Conservation (phyloP, 805 yeast genomes). For the Pichia deserticola region DNA sequence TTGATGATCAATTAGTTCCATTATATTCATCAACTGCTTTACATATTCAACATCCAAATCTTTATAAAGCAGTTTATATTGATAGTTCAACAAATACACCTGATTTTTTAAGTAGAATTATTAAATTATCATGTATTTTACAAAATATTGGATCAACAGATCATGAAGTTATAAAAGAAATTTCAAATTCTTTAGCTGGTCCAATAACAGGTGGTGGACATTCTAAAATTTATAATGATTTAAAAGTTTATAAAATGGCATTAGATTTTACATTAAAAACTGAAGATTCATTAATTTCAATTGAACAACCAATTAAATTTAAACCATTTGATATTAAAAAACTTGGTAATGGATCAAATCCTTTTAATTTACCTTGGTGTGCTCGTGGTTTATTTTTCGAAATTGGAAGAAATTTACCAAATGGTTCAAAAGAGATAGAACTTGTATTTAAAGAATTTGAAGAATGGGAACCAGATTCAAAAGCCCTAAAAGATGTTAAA, state of each 20-base stretch:
- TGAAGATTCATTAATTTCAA: constrained; percentile 26
- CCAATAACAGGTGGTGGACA: constrained; percentile 95
- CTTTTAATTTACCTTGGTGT: constrained; percentile 89
- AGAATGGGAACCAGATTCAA: constrained; percentile 81
- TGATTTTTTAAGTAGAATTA: constrained; percentile 64
- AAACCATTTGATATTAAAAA: constrained; percentile 52
- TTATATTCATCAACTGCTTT: constrained; percentile 79
- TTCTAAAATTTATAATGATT: constrained; percentile 79
- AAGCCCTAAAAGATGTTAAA: constrained; percentile 75
- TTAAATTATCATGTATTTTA: constrained; percentile 64
- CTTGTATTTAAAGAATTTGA: constrained; percentile 65
- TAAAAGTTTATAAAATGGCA: constrained; percentile 76
- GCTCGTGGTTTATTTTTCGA: constrained; percentile 75
- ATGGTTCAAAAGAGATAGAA: constrained; percentile 50
- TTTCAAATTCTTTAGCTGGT: constrained; percentile 76
- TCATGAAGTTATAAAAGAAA: constrained; percentile 78
- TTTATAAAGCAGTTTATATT: constrained; percentile 81
- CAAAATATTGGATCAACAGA: constrained; percentile 76
- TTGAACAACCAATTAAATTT: constrained; percentile 24
- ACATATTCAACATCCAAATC: constrained; percentile 82
- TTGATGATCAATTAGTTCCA: constrained; percentile 93
- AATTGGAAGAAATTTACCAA: constrained; percentile 22
- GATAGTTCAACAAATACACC: constrained; percentile 80
- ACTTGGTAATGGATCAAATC: constrained; percentile 54
- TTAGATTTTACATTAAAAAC: constrained; percentile 71